A percentile compares a stretch with the other conserved stretches of the same genome.
Conservation (phyloP, 192 early-diverging fungal species). For the Umbelopsis isabellina region DNA sequence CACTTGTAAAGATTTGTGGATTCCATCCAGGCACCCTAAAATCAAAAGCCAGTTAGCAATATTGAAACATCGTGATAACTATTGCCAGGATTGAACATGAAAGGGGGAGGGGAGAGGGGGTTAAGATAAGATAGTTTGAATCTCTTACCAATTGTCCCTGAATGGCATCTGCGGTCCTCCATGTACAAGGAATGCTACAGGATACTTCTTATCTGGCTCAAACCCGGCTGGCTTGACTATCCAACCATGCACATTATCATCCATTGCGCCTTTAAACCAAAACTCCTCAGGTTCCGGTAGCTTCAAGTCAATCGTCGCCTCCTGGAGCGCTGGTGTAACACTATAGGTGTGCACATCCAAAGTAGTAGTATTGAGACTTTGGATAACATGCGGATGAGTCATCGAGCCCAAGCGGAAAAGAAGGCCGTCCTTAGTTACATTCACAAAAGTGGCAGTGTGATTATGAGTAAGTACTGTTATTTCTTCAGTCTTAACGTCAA, state of each 20-base stretch:
- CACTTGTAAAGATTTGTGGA: conserved; percentile 66
- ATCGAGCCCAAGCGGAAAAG: conserved; percentile 47
- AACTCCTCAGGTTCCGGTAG: conserved; percentile 60
- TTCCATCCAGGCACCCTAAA: conserved; percentile 60
- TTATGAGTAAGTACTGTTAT: conserved; percentile 47
- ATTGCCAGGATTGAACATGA: no score
- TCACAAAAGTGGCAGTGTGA: conserved; percentile 50
- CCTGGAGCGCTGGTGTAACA: conserved; percentile 50
- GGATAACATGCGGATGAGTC: conserved; percentile 38
- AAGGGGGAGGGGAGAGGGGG: no score
- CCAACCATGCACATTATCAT: conserved; percentile 59
- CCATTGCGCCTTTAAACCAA: conserved; percentile 64
- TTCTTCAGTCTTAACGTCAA: conserved; percentile 48
- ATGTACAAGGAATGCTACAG: conserved; percentile 74
- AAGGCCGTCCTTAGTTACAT: conserved; percentile 36
- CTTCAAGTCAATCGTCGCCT: conserved; percentile 45
- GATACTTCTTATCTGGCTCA: conserved; percentile 58
- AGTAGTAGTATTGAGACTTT: conserved; percentile 38
- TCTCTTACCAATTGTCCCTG: conserved; percentile 51
- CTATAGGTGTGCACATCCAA: not conserved
- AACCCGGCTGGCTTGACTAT: conserved; percentile 60
- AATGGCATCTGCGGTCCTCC: conserved; percentile 75
- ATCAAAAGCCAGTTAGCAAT: no score
- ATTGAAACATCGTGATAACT: no score
- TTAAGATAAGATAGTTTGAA: no score